Percentiles rank a stretch among this genome's conserved stretches.
Evolutionary conservation across 768 basidiomycete species (phyloP).

Genomic region (Suillus bovinus): DNA sequence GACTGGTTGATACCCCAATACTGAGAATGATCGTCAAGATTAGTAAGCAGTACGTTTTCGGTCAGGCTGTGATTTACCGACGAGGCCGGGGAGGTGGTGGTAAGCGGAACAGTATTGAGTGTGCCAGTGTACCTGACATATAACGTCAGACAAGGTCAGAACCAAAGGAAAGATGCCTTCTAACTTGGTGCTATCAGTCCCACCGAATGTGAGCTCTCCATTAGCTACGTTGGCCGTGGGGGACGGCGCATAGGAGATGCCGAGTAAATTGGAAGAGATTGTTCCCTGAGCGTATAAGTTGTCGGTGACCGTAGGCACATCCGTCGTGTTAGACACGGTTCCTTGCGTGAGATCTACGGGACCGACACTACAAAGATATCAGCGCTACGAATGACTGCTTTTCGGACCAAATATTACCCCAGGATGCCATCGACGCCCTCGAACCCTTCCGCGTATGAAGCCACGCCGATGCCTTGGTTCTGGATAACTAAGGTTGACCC

Average conservation of each 20-base stretch:
- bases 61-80: slow-evolving; percentile 1
- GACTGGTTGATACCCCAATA: slow-evolving; percentile 45
- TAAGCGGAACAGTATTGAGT: slow-evolving; percentile 38
- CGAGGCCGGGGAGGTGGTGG: slow-evolving; percentile 42
- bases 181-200: slow-evolving; percentile 44
- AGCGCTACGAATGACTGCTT: background rate
- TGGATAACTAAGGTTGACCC: slow-evolving; percentile 37
- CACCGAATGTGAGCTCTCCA: slow-evolving; percentile 55
- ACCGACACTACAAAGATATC: slow-evolving; percentile 38
- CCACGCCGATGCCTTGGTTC: slow-evolving; percentile 46
- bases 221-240: slow-evolving; percentile 36
- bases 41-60: background rate
- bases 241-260: slow-evolving; percentile 49
- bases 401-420: slow-evolving; percentile 30
- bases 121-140: slow-evolving; percentile 26
- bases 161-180: background rate
- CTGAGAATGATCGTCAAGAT: background rate
- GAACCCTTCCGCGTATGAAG: slow-evolving; percentile 40
- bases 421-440: slow-evolving; percentile 50
- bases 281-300: slow-evolving; percentile 49
- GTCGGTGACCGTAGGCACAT: slow-evolving; percentile 51
- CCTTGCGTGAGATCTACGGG: slow-evolving; percentile 45
- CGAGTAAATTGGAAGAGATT: slow-evolving; percentile 45
- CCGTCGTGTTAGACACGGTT: slow-evolving; percentile 36
- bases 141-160: background rate